Conservation (phyloP, 345 rosid species). For the Sonneratia caseolaris region DNA sequence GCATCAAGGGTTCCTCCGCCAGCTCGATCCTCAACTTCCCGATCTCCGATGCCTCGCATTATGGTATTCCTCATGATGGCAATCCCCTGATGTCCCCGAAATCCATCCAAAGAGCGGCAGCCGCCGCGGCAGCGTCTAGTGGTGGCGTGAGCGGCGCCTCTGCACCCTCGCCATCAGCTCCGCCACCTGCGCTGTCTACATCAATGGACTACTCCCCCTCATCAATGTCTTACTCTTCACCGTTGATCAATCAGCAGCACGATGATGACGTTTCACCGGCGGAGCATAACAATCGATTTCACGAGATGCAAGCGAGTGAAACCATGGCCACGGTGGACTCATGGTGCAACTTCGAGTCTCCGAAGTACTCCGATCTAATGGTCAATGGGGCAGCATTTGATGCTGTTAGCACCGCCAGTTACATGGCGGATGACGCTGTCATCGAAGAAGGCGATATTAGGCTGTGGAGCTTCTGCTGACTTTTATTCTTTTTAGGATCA, state of each 20-base stretch:
- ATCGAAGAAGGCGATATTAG: conserved; percentile 58
- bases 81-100: conserved; percentile 65
- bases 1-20: conserved; percentile 77
- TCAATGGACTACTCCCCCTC: conserved; percentile 14
- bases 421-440: conserved; percentile 38
- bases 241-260: conserved; percentile 8
- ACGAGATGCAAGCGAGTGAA: neutral
- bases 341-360: conserved; percentile 46
- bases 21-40: conserved; percentile 72
- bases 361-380: conserved; percentile 34
- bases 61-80: conserved; percentile 21
- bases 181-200: conserved; percentile 12
- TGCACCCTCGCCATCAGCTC: neutral
- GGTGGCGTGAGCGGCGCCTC: too few relatives aligned
- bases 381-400: too few relatives aligned
- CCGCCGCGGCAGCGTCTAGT: conserved; percentile 33
- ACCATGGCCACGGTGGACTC: conserved; percentile 27
- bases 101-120: conserved; percentile 75
- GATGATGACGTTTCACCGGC: conserved; percentile 30
- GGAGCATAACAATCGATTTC: conserved; percentile 8
- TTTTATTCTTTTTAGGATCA: neutral
- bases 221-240: conserved; percentile 33
- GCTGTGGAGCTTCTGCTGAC: conserved; percentile 73
- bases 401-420: conserved; percentile 23
- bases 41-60: conserved; percentile 19